phyloP scores from a whole-genome alignment of 345 rosid genomes.

The Salix caprea region DNA sequence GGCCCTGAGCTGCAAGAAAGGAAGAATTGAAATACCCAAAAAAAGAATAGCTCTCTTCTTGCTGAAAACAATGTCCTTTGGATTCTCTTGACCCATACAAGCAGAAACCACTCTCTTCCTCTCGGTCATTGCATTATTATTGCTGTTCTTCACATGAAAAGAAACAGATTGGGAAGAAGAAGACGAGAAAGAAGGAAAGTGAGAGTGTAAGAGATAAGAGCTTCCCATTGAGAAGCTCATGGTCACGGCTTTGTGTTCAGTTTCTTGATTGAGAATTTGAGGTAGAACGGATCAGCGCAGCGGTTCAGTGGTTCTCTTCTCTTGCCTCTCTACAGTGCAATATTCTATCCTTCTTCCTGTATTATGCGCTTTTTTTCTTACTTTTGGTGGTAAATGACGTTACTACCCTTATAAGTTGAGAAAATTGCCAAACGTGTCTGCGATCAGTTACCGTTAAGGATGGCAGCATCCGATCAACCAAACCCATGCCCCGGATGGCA shows the following conservation, averaged over 20 bases:
- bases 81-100: slow-evolving; percentile 33
- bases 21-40: slow-evolving; percentile 67
- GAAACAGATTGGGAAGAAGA: slow-evolving; percentile 33
- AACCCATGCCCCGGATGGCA: too few relatives aligned
- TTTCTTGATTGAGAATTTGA: background rate
- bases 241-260: background rate
- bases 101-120: slow-evolving; percentile 35
- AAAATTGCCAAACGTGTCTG: too few relatives aligned
- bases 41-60: slow-evolving; percentile 54
- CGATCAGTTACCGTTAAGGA: too few relatives aligned
- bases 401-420: too few relatives aligned
- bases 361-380: background rate
- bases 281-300: background rate
- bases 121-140: slow-evolving; percentile 28
- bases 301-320: background rate
- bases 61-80: slow-evolving; percentile 21
- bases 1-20: slow-evolving; percentile 50
- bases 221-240: slow-evolving; percentile 48
- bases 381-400: too few relatives aligned
- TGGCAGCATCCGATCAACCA: too few relatives aligned
- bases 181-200: slow-evolving; percentile 26
- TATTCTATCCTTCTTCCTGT: background rate
- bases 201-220: slow-evolving; percentile 39
- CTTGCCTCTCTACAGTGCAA: too few relatives aligned
- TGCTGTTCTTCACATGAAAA: slow-evolving; percentile 9